Evolutionary conservation across 495 filamentous ascomycete species (phyloP).

Genomic region (Podospora fimiseda): DNA sequence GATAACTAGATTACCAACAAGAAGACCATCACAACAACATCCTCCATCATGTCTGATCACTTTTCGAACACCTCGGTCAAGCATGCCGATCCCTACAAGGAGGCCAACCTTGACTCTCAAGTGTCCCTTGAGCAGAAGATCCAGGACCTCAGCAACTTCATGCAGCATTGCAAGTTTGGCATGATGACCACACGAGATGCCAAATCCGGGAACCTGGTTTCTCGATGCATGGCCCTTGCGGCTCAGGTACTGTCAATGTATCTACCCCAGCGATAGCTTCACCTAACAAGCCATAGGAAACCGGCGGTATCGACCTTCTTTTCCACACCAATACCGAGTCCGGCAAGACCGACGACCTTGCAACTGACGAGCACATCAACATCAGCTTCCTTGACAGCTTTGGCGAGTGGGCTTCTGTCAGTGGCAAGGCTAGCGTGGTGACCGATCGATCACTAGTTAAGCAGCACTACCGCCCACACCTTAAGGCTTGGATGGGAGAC

Average conservation of each 20-base stretch:
- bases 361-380: conserved; percentile 70
- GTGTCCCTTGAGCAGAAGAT: conserved; percentile 68
- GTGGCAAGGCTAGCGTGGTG: conserved; percentile 61
- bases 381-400: conserved; percentile 74
- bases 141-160: conserved; percentile 64
- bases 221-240: conserved; percentile 84
- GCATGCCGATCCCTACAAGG: conserved; percentile 72
- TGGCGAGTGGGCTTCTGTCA: conserved; percentile 72
- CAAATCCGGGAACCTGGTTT: conserved; percentile 55
- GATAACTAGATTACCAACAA: too few species aligned
- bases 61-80: conserved; percentile 51
- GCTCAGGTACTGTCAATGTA: conserved; percentile 53
- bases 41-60: conserved; percentile 14
- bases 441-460: conserved; percentile 60
- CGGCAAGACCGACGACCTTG: conserved; percentile 82
- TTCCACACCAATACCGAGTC: conserved; percentile 94
- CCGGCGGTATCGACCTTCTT: conserved; percentile 74
- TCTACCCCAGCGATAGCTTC: background rate
- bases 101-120: conserved; percentile 59
- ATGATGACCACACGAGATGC: conserved; percentile 63
- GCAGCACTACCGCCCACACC: conserved; percentile 67
- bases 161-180: conserved; percentile 68
- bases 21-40: too few species aligned
- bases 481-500: conserved; percentile 89
- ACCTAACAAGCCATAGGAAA: conserved; percentile 48